A percentile compares a stretch with the other conserved stretches of the same genome.
These are phyloP conservation scores for Lobulomyces angularis DNA, from an alignment of 192 early-diverging fungal species.

Conservation along the genomic window DNA sequence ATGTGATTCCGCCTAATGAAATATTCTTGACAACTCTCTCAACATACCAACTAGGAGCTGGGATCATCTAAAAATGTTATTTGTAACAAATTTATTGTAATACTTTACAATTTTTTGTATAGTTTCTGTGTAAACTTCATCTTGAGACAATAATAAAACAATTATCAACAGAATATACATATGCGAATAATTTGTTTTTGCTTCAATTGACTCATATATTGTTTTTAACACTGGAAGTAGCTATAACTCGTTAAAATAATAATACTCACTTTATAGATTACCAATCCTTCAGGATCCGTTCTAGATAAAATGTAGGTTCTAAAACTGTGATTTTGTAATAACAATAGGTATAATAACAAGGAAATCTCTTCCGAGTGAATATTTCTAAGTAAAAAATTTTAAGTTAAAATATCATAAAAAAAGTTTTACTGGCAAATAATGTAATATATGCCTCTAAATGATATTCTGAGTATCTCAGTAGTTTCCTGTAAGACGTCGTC, in stretches of 20 bases:
- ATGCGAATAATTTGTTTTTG: conserved; percentile 43
- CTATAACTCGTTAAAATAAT: conserved; percentile 11
- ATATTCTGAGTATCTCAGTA: conserved; percentile 7
- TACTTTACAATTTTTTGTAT: conserved; percentile 58
- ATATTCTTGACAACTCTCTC: conserved; percentile 51
- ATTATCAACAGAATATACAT: conserved; percentile 58
- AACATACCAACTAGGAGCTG: conserved; percentile 56
- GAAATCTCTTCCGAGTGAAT: conserved; percentile 51
- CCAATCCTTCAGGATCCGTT: conserved; percentile 65
- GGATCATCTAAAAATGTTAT: conserved; percentile 28
- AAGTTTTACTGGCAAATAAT: conserved; percentile 32
- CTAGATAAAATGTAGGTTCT: conserved; percentile 58
- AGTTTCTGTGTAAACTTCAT: conserved; percentile 57
- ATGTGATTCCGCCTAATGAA: conserved; percentile 53
- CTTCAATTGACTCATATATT: conserved; percentile 54
- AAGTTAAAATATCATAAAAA: not conserved
- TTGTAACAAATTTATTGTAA: not conserved
- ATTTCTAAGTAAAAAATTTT: no score
- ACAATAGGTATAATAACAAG: conserved; percentile 49
- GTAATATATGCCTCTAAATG: conserved; percentile 41
- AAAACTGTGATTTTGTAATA: conserved; percentile 56
- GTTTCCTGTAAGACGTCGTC: not conserved
- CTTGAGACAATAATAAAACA: conserved; percentile 54
- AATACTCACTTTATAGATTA: conserved; percentile 12
- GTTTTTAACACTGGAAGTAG: conserved; percentile 49